Percentiles rank a stretch among this genome's conserved stretches.
phyloP scores from a whole-genome alignment of 2,329 filamentous ascomycete species.

The Geosmithia morbida region DNA sequence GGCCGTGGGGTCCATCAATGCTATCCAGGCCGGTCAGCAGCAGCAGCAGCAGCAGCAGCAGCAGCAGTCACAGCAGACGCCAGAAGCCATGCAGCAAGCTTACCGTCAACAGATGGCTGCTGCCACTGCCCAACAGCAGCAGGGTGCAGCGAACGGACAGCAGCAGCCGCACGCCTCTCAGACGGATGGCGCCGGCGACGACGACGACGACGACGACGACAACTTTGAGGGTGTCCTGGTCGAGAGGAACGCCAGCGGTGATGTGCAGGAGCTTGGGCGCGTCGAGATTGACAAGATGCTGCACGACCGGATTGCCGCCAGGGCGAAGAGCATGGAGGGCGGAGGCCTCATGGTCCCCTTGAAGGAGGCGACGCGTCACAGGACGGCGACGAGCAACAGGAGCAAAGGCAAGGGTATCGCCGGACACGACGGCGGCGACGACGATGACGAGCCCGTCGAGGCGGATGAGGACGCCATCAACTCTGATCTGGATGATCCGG shows the following conservation, averaged over 20 bases:
- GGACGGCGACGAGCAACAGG: conserved; percentile 10
- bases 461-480: conserved; percentile 94
- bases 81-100: conserved; percentile 18
- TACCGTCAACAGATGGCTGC: conserved; percentile 8
- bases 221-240: conserved; percentile 45
- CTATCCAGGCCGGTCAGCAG: conserved; percentile 16
- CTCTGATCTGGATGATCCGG: conserved; percentile 89
- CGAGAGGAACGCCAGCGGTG: conserved; percentile 36
- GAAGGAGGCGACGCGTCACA: conserved; percentile 28
- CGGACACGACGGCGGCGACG: conserved; percentile 49
- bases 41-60: conserved; percentile 12
- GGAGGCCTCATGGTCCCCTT: conserved; percentile 65
- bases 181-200: conserved; percentile 53
- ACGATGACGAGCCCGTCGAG: conserved; percentile 39
- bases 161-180: conserved; percentile 30
- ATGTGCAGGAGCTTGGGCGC: conserved; percentile 39
- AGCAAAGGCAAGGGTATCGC: conserved; percentile 14
- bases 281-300: conserved; percentile 55
- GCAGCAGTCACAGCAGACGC: conserved; percentile 7
- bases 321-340: conserved; percentile 56
- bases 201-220: conserved; percentile 39
- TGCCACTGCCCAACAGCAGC: conserved; percentile 5
- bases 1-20: conserved; percentile 52
- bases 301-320: conserved; percentile 50
- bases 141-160: conserved; percentile 8